Evolutionary conservation across 345 rosid genomes (phyloP), one percentile per base, ranked within the genome.

Genomic region (Salix viminalis): DNA sequence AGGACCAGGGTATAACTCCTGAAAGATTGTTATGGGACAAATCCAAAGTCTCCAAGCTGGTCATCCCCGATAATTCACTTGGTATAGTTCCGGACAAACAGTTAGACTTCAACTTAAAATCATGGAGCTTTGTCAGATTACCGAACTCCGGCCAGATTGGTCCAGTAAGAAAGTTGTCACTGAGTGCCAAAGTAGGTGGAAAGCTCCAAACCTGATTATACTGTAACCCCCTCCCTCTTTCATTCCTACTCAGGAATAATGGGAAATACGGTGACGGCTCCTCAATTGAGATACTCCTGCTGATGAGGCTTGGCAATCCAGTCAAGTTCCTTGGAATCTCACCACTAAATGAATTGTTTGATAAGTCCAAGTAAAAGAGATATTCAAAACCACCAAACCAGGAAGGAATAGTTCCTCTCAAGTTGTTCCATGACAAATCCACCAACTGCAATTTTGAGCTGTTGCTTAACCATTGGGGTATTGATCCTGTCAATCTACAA

Each of bases 391-490:
- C 62, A 39, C 89, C 91, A 30, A 91, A 58, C 94, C 96, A 91
- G 23, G 39, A 39, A 3, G 94, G 96, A 67, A 91, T 84, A 39
- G 69, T 23, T 60, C 91, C 91, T 13, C 8, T 48, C 85, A 91
- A 81, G 46, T 5, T 84, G 64, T 91, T 91, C 98, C 97, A 91
- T 11, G 98, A 93, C 69, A 93, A 85, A 88, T 93, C 98, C 82
- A 93, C 70, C 80, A 93, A 41, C 86, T 91, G 91, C 87, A 94
- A 86, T 14, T 87, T 82, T 16, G 46, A 34, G 74, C 90, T 83
- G 21, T 54, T 65, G n/a, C 71, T 83, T 82, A 94, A 83, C 98
- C 98, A 94, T 0, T 62, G 79, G 2, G 98, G 95, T 34, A 94
- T 67, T 2, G 85, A 80, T 62, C 98, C 98, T 14, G 44, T 79